phyloP scores from a whole-genome alignment of 805 yeast genomes.

The Lachancea dasiensis region DNA sequence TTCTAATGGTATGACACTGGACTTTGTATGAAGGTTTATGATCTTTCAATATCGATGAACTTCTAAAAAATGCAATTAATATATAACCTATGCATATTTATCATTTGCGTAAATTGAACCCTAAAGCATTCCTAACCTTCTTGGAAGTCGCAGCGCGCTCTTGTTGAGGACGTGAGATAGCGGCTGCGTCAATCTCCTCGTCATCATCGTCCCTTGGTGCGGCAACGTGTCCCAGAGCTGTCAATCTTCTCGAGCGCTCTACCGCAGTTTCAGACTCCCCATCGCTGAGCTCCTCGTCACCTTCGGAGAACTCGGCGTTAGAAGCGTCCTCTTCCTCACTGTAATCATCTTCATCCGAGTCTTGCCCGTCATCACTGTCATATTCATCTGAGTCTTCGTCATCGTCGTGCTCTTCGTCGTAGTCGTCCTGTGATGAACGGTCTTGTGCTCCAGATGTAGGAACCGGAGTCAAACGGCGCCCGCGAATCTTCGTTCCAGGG shows the following conservation, averaged over 20 bases:
- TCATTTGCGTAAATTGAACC: constrained; percentile 7
- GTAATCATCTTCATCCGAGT: constrained; percentile 21
- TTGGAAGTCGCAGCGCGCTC: not conserved
- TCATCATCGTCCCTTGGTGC: constrained; percentile 40
- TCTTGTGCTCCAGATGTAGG: constrained; percentile 6
- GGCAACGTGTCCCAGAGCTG: constrained; percentile 44
- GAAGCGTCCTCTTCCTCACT: constrained; percentile 13
- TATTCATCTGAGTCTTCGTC: constrained; percentile 1
- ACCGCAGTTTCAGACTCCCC: constrained; percentile 52
- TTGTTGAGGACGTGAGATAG: not conserved
- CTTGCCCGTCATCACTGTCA: constrained; percentile 11
- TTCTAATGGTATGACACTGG: too few species aligned
- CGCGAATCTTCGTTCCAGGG: constrained; percentile 3
- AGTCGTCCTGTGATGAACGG: not conserved
- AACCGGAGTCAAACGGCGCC: constrained; percentile 11
- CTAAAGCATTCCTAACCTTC: constrained; percentile 6
- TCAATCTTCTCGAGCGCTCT: constrained; percentile 57
- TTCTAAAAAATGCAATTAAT: constrained; percentile 1
- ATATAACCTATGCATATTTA: not conserved
- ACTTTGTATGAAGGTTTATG: not conserved
- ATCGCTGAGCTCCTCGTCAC: constrained; percentile 26
- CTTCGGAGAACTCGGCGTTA: constrained; percentile 17
- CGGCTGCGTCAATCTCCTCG: constrained; percentile 34
- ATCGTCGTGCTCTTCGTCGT: constrained; percentile 12
- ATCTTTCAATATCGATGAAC: too few species aligned